These are phyloP conservation scores for Wickerhamiella sergipiensis DNA, from an alignment of 805 yeast species.

Conservation along the genomic window DNA sequence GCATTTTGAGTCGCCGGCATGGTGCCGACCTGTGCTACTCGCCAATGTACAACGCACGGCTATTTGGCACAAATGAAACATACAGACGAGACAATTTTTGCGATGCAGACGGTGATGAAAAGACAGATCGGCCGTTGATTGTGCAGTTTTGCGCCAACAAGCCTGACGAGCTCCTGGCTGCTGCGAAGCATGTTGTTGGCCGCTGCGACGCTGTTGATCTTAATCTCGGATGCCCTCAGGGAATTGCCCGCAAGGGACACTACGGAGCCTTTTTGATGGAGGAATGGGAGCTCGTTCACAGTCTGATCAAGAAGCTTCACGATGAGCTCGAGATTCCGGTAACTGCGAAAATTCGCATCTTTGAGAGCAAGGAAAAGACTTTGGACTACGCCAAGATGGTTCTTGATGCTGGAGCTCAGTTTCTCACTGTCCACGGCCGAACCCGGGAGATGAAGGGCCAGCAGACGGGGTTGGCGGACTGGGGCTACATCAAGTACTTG, in stretches of 20 bases:
- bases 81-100: slow-evolving; percentile 61
- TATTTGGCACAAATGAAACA: slow-evolving; percentile 73
- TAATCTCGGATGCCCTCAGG: slow-evolving; percentile 96
- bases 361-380: slow-evolving; percentile 69
- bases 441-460: slow-evolving; percentile 98
- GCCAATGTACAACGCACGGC: slow-evolving; percentile 90
- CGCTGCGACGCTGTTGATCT: slow-evolving; percentile 92
- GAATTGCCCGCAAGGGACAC: slow-evolving; percentile 86
- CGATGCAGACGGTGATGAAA: slow-evolving; percentile 54
- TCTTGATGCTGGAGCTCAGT: slow-evolving; percentile 86
- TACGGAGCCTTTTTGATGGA: slow-evolving; percentile 96
- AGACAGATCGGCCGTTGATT: slow-evolving; percentile 67
- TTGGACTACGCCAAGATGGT: slow-evolving; percentile 82
- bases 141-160: slow-evolving; percentile 97
- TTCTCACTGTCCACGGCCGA: slow-evolving; percentile 88
- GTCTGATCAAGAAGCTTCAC: slow-evolving; percentile 60
- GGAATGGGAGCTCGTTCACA: slow-evolving; percentile 76
- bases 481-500: slow-evolving; percentile 63
- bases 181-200: slow-evolving; percentile 70
- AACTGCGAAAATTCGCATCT: slow-evolving; percentile 89
- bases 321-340: slow-evolving; percentile 70
- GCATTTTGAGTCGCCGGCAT: slow-evolving; percentile 67
- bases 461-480: slow-evolving; percentile 87
- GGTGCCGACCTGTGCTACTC: slow-evolving; percentile 94
- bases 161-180: slow-evolving; percentile 65